Evolutionary conservation across 306 rosid species (phyloP).

Genomic region (Delonix regia): DNA sequence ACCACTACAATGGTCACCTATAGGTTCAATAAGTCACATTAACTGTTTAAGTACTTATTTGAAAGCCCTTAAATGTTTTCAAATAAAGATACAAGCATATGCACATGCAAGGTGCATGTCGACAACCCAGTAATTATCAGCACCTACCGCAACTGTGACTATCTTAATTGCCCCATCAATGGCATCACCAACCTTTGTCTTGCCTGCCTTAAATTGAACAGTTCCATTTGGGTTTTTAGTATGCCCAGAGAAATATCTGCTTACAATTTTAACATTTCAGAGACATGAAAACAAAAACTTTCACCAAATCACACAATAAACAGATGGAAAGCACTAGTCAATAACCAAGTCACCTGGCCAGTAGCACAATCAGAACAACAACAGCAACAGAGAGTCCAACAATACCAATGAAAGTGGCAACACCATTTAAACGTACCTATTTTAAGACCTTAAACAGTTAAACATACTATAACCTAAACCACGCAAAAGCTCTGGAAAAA

Average conservation of each 20-base stretch:
- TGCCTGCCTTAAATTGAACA: slow-evolving; percentile 63
- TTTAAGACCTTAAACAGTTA: slow-evolving; percentile 30
- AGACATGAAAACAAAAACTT: slow-evolving; percentile 24
- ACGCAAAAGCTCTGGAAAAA: background rate
- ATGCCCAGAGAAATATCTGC: slow-evolving; percentile 95
- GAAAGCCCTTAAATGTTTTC: slow-evolving; percentile 15
- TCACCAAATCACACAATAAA: background rate
- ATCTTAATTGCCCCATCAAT: slow-evolving; percentile 90
- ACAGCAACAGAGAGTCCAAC: slow-evolving; percentile 95
- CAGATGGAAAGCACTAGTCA: slow-evolving; percentile 23
- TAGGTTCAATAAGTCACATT: slow-evolving; percentile 34
- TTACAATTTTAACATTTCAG: slow-evolving; percentile 27
- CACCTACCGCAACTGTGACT: slow-evolving; percentile 89
- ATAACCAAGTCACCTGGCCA: slow-evolving; percentile 63
- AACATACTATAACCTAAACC: slow-evolving; percentile 8
- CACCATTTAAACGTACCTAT: slow-evolving; percentile 96
- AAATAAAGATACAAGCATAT: background rate
- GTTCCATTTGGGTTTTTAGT: slow-evolving; percentile 50
- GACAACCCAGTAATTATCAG: background rate
- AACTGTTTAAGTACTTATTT: slow-evolving; percentile 10
- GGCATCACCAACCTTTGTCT: slow-evolving; percentile 72
- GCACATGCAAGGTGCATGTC: slow-evolving; percentile 23
- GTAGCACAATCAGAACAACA: slow-evolving; percentile 71
- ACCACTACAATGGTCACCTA: slow-evolving; percentile 98
- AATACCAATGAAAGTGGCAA: slow-evolving; percentile 92